Conservation (phyloP, 2,329 filamentous ascomycete species). For the Emericellopsis cladophorae region DNA sequence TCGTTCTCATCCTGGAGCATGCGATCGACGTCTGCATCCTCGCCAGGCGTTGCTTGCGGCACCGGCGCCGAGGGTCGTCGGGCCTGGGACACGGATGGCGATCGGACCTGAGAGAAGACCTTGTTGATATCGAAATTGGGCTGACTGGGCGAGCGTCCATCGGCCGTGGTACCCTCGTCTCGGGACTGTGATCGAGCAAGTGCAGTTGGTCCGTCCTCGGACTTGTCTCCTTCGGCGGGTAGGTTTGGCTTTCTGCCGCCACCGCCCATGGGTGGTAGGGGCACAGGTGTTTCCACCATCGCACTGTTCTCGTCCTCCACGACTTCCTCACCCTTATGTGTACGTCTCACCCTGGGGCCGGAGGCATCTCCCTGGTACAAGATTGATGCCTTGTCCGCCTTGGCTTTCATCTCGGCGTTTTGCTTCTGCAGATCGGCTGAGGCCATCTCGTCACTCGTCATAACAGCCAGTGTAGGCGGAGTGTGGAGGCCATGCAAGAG, state of each 20-base stretch:
- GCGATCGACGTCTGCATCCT: conserved; percentile 83
- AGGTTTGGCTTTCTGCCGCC: neutral
- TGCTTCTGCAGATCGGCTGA: conserved; percentile 77
- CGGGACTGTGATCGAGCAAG: conserved; percentile 21
- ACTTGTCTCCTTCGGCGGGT: neutral
- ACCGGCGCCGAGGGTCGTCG: conserved; percentile 34
- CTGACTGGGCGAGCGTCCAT: conserved; percentile 33
- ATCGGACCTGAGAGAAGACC: conserved; percentile 73
- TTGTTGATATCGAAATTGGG: conserved; percentile 72
- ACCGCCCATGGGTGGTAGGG: conserved; percentile 10
- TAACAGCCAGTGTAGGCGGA: conserved; percentile 67
- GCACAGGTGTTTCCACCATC: conserved; percentile 15
- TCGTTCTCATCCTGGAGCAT: conserved; percentile 72
- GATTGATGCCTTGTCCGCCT: conserved; percentile 73
- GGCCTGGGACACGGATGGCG: conserved; percentile 43
- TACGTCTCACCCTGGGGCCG: conserved; percentile 68
- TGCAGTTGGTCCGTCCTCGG: conserved; percentile 10
- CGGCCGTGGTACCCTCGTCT: conserved; percentile 30
- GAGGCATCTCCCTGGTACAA: conserved; percentile 57
- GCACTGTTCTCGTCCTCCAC: conserved; percentile 57
- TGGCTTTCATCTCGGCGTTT: conserved; percentile 64
- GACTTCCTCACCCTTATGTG: conserved; percentile 90
- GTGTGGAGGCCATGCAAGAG: conserved; percentile 62
- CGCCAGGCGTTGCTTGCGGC: conserved; percentile 43
- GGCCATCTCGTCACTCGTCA: conserved; percentile 84